A percentile compares a stretch with the other conserved stretches of the same genome.
Evolutionary conservation across 2,329 filamentous ascomycete species (phyloP).

Genomic region (Botryotinia globosa): DNA sequence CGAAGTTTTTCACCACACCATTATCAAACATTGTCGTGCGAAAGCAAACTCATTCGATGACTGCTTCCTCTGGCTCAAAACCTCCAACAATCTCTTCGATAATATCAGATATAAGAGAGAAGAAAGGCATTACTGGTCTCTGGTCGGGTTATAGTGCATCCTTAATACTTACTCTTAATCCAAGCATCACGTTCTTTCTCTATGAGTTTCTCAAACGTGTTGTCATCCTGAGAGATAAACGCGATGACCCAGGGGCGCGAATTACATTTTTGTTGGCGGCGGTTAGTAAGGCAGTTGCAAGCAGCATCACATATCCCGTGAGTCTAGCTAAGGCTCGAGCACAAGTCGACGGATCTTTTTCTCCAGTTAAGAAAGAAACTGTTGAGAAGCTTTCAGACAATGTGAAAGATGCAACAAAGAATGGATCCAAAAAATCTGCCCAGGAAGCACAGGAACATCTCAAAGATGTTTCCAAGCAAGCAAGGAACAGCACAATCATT

Average conservation of each 20-base stretch:
- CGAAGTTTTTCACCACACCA: conserved; percentile 75
- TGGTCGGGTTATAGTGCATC: conserved; percentile 87
- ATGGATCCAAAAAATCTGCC: conserved; percentile 30
- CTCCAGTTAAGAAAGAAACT: conserved; percentile 39
- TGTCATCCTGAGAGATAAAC: conserved; percentile 53
- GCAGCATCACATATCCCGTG: conserved; percentile 78
- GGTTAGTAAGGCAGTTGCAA: conserved; percentile 73
- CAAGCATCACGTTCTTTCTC: conserved; percentile 80
- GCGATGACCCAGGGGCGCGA: conserved; percentile 50
- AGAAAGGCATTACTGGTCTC: conserved; percentile 72
- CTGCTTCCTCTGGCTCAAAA: conserved; percentile 40
- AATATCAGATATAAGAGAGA: conserved; percentile 58
- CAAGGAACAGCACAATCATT: conserved; percentile 54
- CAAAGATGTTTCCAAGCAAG: conserved; percentile 29
- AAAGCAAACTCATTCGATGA: conserved; percentile 67
- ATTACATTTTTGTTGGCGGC: conserved; percentile 68
- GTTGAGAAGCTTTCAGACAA: conserved; percentile 36
- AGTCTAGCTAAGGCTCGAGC: conserved; percentile 79
- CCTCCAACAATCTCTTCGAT: conserved; percentile 51
- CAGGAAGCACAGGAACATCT: conserved; percentile 6
- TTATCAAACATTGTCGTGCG: conserved; percentile 78
- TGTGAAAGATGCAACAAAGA: conserved; percentile 35
- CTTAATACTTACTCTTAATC: conserved; percentile 78
- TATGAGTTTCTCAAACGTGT: conserved; percentile 67
- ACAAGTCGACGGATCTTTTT: conserved; percentile 50